Evolutionary conservation across 1,284 basidiomycete genomes (phyloP).

Genomic region (Ceratobasidium sp.): DNA sequence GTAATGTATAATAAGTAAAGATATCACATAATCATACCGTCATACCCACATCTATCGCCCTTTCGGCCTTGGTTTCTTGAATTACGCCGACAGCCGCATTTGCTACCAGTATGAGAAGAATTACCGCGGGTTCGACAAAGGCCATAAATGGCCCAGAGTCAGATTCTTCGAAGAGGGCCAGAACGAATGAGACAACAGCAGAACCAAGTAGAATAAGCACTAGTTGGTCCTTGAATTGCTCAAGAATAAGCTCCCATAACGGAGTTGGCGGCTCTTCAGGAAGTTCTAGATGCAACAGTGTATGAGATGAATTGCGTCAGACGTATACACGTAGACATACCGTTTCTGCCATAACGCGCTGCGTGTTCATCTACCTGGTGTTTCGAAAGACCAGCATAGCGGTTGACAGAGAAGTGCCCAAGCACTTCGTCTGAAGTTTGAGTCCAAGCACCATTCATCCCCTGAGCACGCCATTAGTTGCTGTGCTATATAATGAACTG

Average conservation of each 20-base stretch:
- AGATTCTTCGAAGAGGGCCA: conserved; percentile 86
- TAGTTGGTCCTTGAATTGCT: conserved; percentile 98
- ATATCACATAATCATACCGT: conserved; percentile 11
- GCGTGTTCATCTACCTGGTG: conserved; percentile 78
- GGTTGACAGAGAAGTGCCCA: conserved; percentile 73
- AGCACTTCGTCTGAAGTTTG: conserved; percentile 72
- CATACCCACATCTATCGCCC: conserved; percentile 88
- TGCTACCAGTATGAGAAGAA: conserved; percentile 91
- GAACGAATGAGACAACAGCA: conserved; percentile 88
- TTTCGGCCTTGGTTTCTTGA: conserved; percentile 94
- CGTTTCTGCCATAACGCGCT: conserved; percentile 86
- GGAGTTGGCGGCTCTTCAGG: conserved; percentile 92
- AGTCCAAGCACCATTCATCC: conserved; percentile 79
- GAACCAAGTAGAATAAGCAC: conserved; percentile 94
- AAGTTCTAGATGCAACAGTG: conserved; percentile 68
- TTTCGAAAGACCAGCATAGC: conserved; percentile 67
- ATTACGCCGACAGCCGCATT: conserved; percentile 95
- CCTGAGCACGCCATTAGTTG: conserved; percentile 39
- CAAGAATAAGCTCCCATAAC: conserved; percentile 92
- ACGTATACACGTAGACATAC: conserved; percentile 61
- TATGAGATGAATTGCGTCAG: not conserved
- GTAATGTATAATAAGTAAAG: conserved; percentile 17
- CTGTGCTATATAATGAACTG: not conserved
- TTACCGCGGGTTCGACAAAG: conserved; percentile 93
- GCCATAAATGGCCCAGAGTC: conserved; percentile 76